A percentile compares a stretch with the other conserved stretches of the same genome.
Evolutionary conservation across 805 yeast species (phyloP).

Genomic region (Yamadazyma endophytica): DNA sequence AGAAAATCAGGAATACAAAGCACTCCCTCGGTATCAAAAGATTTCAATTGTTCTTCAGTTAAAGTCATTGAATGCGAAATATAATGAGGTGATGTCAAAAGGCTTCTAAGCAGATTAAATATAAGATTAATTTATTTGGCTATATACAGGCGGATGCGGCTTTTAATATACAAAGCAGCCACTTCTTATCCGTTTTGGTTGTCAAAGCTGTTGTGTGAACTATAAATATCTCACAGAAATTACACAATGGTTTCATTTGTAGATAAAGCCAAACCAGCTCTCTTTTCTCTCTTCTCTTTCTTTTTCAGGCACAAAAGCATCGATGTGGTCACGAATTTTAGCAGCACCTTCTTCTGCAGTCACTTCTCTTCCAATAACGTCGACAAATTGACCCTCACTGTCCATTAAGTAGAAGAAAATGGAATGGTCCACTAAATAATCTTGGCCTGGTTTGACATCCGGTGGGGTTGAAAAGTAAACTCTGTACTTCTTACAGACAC

Average conservation of each 20-base stretch:
- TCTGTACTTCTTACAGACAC: conserved; percentile 81
- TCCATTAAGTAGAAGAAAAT: conserved; percentile 97
- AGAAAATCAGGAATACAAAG: conserved; percentile 57
- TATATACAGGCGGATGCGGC: too few relatives aligned
- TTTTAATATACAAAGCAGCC: too few relatives aligned
- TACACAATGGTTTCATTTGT: too few relatives aligned
- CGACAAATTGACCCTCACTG: conserved; percentile 94
- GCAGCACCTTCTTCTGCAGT: conserved; percentile 73
- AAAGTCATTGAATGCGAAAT: conserved; percentile 18
- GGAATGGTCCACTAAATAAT: conserved; percentile 94
- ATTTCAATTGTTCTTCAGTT: conserved; percentile 45
- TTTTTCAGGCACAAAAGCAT: conserved; percentile 67
- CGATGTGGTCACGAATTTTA: conserved; percentile 71
- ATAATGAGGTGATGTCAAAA: too few relatives aligned
- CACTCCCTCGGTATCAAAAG: conserved; percentile 56
- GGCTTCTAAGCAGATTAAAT: too few relatives aligned
- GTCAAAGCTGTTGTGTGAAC: too few relatives aligned
- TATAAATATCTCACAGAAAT: too few relatives aligned
- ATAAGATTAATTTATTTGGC: too few relatives aligned
- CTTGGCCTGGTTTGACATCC: conserved; percentile 90
- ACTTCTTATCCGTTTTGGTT: too few relatives aligned
- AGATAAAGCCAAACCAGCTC: conserved; percentile 57
- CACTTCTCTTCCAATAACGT: conserved; percentile 89
- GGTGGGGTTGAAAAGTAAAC: conserved; percentile 98
- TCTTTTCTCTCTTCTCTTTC: conserved; percentile 63